Base-by-base conservation (phyloP, 202 grass and related monocot species). In the Elaeis oleifera region DNA sequence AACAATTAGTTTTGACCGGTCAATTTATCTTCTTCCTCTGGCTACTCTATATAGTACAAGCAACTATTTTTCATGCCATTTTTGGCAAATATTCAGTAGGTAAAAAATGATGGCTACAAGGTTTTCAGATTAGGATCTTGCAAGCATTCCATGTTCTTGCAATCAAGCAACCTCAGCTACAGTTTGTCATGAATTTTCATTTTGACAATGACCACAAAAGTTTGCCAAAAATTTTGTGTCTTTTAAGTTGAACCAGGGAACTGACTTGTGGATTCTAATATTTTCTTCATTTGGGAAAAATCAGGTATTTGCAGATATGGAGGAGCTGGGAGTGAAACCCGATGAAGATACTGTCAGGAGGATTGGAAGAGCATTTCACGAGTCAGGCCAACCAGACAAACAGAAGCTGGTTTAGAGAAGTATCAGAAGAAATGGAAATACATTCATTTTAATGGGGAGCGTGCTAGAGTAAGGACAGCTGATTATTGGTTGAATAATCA, bases 341-440 rank as follows among this genome's bases (percentile, higher is more conserved):
- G 88, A 97, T 23, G 88, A 90, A 62, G 88, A 92, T 74, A 97
- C 94, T 32, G 75, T 83, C 4, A 79, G 77, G 68, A 91, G 85
- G 49, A 79, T 97, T 22, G 88, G 79, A 76, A 79, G 65, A 72
- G 88, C 94, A 73, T 94, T 99, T 53, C 68, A 49, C 2, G 26
- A 65, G 17, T 65, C 29, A 19, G 85, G 74, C 17, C 82, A 94
- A 71, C 74, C 80, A 48, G 80, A 92, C 9, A 89, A 99, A 21
- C 69, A 69, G 48, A 79, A 84, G 3, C 32, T 74, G 16, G 23
- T 99, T 67, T 84, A 4, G 74, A 84, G 50, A 99, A 83, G 73
- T 76, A 92, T 76, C 77, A 82, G 77, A 86, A 74, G 5, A 92
- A 82, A 21, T 92, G 72, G 77, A 92, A 89, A 70, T 82, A 92